phyloP scores from a whole-genome alignment of 176 grass and related monocot species.

The Aegilops speltoides region DNA sequence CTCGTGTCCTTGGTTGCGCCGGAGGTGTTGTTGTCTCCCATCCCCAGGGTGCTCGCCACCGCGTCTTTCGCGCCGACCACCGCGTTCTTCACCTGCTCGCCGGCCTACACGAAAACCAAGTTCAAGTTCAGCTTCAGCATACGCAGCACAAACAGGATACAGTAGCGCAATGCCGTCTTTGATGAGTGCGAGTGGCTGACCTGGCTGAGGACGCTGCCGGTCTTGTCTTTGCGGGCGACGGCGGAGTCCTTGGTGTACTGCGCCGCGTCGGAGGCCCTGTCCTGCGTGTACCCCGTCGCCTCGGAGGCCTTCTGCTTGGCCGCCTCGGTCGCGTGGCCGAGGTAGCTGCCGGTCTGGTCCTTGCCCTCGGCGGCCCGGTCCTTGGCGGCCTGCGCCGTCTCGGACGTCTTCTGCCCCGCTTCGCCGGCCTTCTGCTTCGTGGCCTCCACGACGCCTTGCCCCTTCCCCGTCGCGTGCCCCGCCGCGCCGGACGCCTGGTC shows the following conservation, averaged over 20 bases:
- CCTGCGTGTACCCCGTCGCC: background rate
- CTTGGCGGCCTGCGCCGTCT: constrained; percentile 42
- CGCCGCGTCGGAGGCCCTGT: constrained; percentile 20
- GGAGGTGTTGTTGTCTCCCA: constrained; percentile 25
- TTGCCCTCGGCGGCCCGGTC: constrained; percentile 29
- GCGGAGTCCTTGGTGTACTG: constrained; percentile 46
- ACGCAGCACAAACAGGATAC: too few species aligned
- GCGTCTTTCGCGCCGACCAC: constrained; percentile 58
- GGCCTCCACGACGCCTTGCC: constrained; percentile 1
- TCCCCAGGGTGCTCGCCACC: constrained; percentile 58
- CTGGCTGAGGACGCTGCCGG: constrained; percentile 52
- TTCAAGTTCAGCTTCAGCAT: background rate
- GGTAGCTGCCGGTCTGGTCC: constrained; percentile 30
- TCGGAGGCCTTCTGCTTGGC: constrained; percentile 26
- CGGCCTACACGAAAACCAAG: constrained; percentile 17
- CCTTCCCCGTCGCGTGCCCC: constrained; percentile 2
- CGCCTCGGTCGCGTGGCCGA: constrained; percentile 19
- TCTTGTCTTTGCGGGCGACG: constrained; percentile 51
- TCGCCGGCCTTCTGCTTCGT: constrained; percentile 50
- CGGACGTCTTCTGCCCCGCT: constrained; percentile 36
- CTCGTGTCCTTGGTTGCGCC: constrained; percentile 1
- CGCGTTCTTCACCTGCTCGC: constrained; percentile 58
- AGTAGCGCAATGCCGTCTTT: too few species aligned
- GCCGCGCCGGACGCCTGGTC: constrained; percentile 12
- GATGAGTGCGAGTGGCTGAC: constrained; percentile 3